Conservation (phyloP, 495 filamentous ascomycete genomes). For the Penicillium paxilli region DNA sequence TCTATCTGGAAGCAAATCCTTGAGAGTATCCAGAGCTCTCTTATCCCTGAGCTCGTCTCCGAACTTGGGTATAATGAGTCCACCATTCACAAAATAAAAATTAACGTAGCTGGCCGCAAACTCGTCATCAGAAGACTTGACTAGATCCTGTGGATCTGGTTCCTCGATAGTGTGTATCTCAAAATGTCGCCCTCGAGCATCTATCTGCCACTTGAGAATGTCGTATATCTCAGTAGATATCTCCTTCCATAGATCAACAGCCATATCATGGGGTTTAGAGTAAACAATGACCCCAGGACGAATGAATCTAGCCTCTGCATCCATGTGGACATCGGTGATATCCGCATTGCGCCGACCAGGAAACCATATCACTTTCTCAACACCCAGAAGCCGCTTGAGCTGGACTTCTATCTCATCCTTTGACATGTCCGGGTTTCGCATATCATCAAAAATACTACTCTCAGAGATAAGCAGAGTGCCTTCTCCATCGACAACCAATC, state of each 20-base stretch:
- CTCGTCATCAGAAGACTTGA: constrained; percentile 15
- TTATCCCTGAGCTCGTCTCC: constrained; percentile 19
- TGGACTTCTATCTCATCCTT: constrained; percentile 22
- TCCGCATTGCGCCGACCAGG: constrained; percentile 22
- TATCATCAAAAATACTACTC: constrained; percentile 27
- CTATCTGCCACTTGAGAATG: constrained; percentile 16
- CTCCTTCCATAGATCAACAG: constrained; percentile 20
- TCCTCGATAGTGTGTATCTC: constrained; percentile 27
- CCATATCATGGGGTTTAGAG: constrained; percentile 13
- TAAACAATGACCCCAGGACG: constrained; percentile 23
- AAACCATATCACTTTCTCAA: constrained; percentile 29
- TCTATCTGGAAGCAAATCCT: constrained; percentile 18
- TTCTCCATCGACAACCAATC: constrained; percentile 25
- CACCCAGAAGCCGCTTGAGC: constrained; percentile 21
- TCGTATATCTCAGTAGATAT: constrained; percentile 17
- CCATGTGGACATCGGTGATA: constrained; percentile 28
- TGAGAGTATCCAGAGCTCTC: constrained; percentile 16
- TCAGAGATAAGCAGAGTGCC: constrained; percentile 28
- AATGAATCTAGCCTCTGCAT: constrained; percentile 25
- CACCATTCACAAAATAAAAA: constrained; percentile 27
- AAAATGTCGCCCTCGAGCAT: constrained; percentile 23
- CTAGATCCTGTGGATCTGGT: constrained; percentile 17
- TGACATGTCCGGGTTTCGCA: constrained; percentile 23
- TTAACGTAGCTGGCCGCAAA: constrained; percentile 25
- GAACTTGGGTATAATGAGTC: constrained; percentile 27